Evolutionary conservation across 768 basidiomycete species (phyloP), one percentile per base, ranked within the genome.

Genomic region (Roridomyces roridus): DNA sequence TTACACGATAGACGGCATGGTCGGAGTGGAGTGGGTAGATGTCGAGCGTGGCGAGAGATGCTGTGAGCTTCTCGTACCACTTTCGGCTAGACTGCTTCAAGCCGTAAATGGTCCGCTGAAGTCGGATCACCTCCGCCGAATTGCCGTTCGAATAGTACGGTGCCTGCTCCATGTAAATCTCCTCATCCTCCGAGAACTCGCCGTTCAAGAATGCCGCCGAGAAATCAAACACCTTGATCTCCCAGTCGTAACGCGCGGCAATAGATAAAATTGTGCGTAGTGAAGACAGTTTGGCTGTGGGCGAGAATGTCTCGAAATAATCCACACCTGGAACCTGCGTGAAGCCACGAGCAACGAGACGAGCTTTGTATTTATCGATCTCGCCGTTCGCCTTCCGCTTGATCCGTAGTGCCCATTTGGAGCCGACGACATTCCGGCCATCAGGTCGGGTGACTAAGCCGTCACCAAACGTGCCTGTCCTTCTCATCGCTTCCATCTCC

Each of bases 321-420:
- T 74, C 70, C 15, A 67, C 46, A 6, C 74, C 73, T 28, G 40
- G 37, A 24, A 51, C 49, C 18, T 51, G 49, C 3, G 49, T 41
- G 26, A 51, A 51, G 12, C 1, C 17, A 6, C 20, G 20, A 6
- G 49, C 49, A 17, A 51, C 49, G 18, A 51, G 39, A 3, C 49
- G 36, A 14, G 66, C 72, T 56, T 77, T 76, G 64, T 70, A 68
- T 3, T 65, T 52, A 7, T 55, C 46, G 37, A 78, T 67, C 0
- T 51, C 55, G 24, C 78, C n/a, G 28, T 69, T 44, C 10, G 59
- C 57, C 46, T 77, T 66, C 39, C 63, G 61, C 60, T 80, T 80
- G 46, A 70, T 60, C n/a, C 60, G 62, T 43, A 66, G n/a, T n/a
- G n/a, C n/a, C n/a, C n/a, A n/a, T n/a, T n/a, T n/a, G n/a, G n/a